Evolutionary conservation across 257 asterid species (phyloP).

Genomic region (Nicotiana undulata): DNA sequence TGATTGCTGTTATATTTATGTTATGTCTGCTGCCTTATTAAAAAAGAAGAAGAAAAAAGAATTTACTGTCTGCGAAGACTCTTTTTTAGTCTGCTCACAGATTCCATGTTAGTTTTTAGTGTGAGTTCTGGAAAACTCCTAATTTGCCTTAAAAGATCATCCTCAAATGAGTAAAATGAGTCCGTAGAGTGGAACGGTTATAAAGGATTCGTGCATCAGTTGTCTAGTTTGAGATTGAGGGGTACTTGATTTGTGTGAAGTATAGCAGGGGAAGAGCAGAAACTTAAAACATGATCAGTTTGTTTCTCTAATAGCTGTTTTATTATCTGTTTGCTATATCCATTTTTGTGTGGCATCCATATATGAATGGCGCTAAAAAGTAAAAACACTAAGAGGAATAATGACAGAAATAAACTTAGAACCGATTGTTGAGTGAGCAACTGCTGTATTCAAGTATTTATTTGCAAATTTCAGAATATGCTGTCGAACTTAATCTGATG

Average conservation of each 20-base stretch:
- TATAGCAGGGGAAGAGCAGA: neutral
- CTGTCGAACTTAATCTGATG: neutral
- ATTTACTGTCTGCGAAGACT: too few relatives aligned
- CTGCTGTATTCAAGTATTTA: neutral
- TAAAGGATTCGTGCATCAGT: neutral
- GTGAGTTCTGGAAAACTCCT: neutral
- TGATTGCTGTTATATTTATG: neutral
- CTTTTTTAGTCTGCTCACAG: neutral
- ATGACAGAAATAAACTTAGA: neutral
- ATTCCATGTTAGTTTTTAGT: neutral
- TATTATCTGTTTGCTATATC: neutral
- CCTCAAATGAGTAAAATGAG: neutral
- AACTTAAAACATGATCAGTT: neutral
- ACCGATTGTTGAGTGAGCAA: neutral
- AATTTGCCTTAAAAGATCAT: neutral
- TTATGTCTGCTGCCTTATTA: too few relatives aligned
- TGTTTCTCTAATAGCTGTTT: neutral
- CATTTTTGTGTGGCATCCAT: neutral
- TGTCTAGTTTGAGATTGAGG: neutral
- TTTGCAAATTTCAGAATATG: neutral
- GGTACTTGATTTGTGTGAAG: neutral
- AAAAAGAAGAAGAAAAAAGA: too few relatives aligned
- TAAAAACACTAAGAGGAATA: neutral
- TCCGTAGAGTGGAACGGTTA: neutral
- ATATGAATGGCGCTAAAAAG: neutral